Evolutionary conservation across 2,329 filamentous ascomycete species (phyloP).

Genomic region (Tetracladium maxilliforme): DNA sequence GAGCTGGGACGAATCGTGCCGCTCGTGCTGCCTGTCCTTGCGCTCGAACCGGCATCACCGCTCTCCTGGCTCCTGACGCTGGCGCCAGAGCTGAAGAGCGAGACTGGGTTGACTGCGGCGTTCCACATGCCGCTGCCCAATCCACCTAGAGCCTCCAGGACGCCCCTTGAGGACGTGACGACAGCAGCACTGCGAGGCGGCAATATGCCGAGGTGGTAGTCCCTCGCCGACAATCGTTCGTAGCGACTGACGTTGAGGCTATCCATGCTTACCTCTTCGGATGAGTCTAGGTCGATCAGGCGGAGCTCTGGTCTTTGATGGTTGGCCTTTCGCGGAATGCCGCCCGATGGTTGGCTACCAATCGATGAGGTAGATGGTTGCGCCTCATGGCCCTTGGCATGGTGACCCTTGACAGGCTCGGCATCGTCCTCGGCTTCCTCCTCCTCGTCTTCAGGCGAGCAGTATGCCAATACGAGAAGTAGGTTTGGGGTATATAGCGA

Average conservation of each 20-base stretch:
- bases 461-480: slow-evolving; percentile 83
- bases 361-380: slow-evolving; percentile 28
- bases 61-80: slow-evolving; percentile 54
- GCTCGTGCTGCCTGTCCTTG: slow-evolving; percentile 23
- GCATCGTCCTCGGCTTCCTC: slow-evolving; percentile 19
- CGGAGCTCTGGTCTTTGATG: slow-evolving; percentile 79
- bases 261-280: slow-evolving; percentile 74
- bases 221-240: slow-evolving; percentile 70
- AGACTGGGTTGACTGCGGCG: slow-evolving; percentile 72
- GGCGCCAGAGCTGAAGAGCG: slow-evolving; percentile 74
- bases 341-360: slow-evolving; percentile 45
- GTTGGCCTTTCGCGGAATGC: slow-evolving; percentile 57
- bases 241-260: slow-evolving; percentile 75
- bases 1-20: slow-evolving; percentile 11
- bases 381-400: slow-evolving; percentile 17
- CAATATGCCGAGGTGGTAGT: slow-evolving; percentile 81
- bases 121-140: slow-evolving; percentile 75
- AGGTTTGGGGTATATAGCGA: slow-evolving; percentile 89
- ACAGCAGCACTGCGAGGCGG: slow-evolving; percentile 58
- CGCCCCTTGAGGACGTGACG: slow-evolving; percentile 47
- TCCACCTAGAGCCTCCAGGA: slow-evolving; percentile 62
- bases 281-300: slow-evolving; percentile 76
- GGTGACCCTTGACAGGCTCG: slow-evolving; percentile 7
- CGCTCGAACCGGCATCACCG: slow-evolving; percentile 39
- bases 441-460: slow-evolving; percentile 53